Base-by-base conservation (phyloP, 257 asterid species). In the Asclepias syriaca region DNA sequence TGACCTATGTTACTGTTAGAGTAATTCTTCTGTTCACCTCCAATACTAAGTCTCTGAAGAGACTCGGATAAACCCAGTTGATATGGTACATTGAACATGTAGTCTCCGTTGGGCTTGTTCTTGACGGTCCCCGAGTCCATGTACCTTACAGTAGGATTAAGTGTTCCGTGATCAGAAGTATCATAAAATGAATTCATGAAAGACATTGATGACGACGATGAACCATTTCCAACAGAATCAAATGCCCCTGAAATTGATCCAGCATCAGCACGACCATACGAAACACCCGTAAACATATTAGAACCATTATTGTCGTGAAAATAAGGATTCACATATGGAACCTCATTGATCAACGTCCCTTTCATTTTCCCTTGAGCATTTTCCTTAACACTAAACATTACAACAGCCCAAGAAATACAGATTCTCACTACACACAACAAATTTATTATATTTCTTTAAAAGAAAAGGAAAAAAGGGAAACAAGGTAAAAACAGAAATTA, bases 31-130 rank as follows among this genome's bases (percentile, higher is more conserved):
- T 16, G 73, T 29, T 69, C 75, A 66, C 61, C 72, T 54, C 78
- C 79, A 54, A 83, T 72, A 46, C 64, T 70, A 78, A 83, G 55
- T 21, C 74, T 54, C 46, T 67, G 49, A 56, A 83, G 68, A 56
- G 72, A 60, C 51, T 77, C 71, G 51, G 77, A 74, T 40, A 83
- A 76, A 49, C 71, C 81, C 68, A 59, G 69, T 45, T 80, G 77
- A 64, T 72, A 66, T 46, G 77, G 72, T 39, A 50, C 66, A 29
- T 73, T 65, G 34, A 63, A 65, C 65, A 45, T 46, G 59, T 65
- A 55, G 39, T 78, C 70, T 19, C 34, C 70, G 34, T 68, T 54
- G 59, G 68, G 59, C 43, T 61, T 67, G 37, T 68, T 65, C 15
- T 68, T 65, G 11, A 66, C 45, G 14, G 40, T n/a, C 53, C 58